Evolutionary conservation across 2,329 filamentous ascomycete species (phyloP), one percentile per base, ranked within the genome.

Genomic region (Alternaria triticina): DNA sequence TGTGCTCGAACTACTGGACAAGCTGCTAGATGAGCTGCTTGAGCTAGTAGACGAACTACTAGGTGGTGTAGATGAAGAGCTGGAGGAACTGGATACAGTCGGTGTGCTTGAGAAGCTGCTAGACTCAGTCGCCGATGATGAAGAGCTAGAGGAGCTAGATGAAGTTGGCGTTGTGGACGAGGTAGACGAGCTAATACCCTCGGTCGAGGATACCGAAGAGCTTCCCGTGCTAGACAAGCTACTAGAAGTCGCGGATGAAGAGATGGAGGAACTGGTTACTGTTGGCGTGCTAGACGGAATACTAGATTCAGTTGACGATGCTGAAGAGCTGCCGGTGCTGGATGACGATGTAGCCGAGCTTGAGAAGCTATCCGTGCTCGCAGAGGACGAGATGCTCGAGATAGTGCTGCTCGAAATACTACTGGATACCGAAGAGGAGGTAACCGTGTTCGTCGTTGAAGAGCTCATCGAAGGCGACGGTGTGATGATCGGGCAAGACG

Each of bases 401-500:
- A 3, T 27, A 8, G 47, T 25, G 25, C 45, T 52, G 36, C 61
- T 61, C 11, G 55, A 45, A n/a, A 43, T 4, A 50, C 47, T 51
- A 57, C 58, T 60, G 23, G 58, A 28, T 3, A 40, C 30, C 4
- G 55, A 57, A n/a, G 60, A 52, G 3, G 59, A 50, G 1, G 40
- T 40, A 5, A 27, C 2, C 4, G 52, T 60, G 52, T 44, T 55
- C 6, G 36, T 46, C 2, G 8, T 12, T 15, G 54, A 47, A 25
- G 12, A 44, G 5, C 15, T 51, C n/a, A 27, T 13, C 4, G 62
- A 62, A 9, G 59, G 54, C 20, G 62, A 40, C 2, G 57, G 44
- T 6, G 54, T 7, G 2, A 52, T 52, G 5, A 25, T 20, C 8
- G 45, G 44, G 11, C 66, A 69, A 3, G 66, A 66, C 3, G 64